Percentiles rank a stretch among this genome's conserved stretches.
These are phyloP conservation scores for Desmodesmus armatus DNA, from an alignment of 139 green algal genomes.

Conservation along the genomic window DNA sequence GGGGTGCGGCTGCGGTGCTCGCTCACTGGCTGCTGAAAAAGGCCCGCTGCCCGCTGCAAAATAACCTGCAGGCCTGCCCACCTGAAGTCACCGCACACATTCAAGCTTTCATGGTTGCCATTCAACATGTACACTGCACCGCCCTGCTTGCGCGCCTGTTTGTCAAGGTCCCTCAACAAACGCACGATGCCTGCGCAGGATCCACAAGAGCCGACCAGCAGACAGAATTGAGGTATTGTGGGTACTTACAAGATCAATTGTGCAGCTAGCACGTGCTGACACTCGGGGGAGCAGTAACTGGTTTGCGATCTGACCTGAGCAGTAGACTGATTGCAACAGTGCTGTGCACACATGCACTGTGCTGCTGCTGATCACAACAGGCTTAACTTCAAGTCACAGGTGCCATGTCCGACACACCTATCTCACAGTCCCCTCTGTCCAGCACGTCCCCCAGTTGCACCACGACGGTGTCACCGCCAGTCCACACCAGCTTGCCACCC, in stretches of 20 bases:
- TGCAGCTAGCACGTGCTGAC: too few relatives aligned
- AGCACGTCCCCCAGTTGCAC: slow-evolving; percentile 95
- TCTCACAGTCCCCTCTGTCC: slow-evolving; percentile 90
- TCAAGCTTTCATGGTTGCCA: slow-evolving; percentile 94
- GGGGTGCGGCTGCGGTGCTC: background rate
- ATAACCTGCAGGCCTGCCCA: slow-evolving; percentile 15
- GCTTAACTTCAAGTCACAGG: too few relatives aligned
- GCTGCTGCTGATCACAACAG: background rate
- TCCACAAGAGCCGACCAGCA: too few relatives aligned
- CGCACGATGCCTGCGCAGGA: slow-evolving; percentile 87
- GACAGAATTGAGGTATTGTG: background rate
- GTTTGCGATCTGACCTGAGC: too few relatives aligned
- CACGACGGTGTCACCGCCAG: slow-evolving; percentile 84
- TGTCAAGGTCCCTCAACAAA: slow-evolving; percentile 84
- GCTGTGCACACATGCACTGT: slow-evolving; percentile 9
- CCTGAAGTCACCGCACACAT: slow-evolving; percentile 90
- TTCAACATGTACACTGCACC: slow-evolving; percentile 94
- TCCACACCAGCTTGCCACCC: slow-evolving; percentile 72
- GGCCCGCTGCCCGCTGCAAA: background rate
- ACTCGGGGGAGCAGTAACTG: too few relatives aligned
- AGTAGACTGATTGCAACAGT: too few relatives aligned
- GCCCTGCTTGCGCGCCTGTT: slow-evolving; percentile 78
- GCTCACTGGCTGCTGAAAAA: background rate
- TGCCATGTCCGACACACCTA: slow-evolving; percentile 78
- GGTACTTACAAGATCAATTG: too few relatives aligned